Base-by-base conservation (phyloP, 345 rosid species). In the Salix purpurea region DNA sequence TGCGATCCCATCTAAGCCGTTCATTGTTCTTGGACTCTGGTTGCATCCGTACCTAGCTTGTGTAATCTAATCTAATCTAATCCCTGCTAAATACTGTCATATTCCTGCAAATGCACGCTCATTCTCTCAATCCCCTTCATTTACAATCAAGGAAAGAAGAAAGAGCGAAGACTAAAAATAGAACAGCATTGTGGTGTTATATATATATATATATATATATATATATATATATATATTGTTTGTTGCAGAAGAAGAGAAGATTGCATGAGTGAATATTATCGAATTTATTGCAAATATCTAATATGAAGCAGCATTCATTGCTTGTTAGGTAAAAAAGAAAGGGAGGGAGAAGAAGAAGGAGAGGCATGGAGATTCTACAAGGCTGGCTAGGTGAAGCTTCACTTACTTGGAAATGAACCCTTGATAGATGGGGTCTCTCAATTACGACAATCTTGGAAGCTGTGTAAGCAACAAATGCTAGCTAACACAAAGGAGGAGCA, bases 1-100 rank as follows among this genome's bases (percentile, higher is more conserved):
- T 21, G 85, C 74, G 48, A 81, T 81, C 71, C 83, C 78, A 64
- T 87, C 88, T 1, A 74, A 7, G 69, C 87, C 84, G 79, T 84
- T 83, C 87, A 86, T 85, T 74, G 70, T 61, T 6, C 19, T 14
- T 7, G 7, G 60, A 52, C 60, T 24, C 62, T 56, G 62, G 62
- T 56, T n/a, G 62, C 62, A 56, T 56, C 62, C 6, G 28, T n/a
- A 56, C 62, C 62, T 36, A 36, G 37, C 37, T 9, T 9, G 6
- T 3, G 26, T 56, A 56, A n/a, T 56, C 23, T n/a, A 56, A 3
- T 32, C 32, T 2, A 30, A 30, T 32, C 32, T 3, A 34, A 34
- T 56, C 4, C 26, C 62, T 56, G 28, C 62, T 23, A 56, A 56
- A 10, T 6, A n/a, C 62, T n/a, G 28, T 3, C 26, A 56, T 4